Evolutionary conservation across 768 basidiomycete species (phyloP).

Genomic region (Serendipita sp.): DNA sequence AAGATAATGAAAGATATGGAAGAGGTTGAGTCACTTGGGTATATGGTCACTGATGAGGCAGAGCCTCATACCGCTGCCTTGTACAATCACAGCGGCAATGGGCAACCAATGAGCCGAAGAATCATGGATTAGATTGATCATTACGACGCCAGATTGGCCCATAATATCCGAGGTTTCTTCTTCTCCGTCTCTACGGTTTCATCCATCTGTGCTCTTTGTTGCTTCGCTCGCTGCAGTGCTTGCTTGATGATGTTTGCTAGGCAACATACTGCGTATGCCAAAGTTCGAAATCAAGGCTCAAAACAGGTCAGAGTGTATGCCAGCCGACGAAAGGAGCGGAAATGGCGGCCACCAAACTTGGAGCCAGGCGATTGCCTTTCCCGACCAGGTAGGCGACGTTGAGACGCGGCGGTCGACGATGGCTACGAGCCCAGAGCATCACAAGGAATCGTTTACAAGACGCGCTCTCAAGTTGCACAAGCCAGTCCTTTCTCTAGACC

Average conservation of each 20-base stretch:
- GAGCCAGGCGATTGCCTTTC: neutral
- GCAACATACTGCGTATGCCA: no score
- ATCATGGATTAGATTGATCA: no score
- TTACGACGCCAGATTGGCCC: no score
- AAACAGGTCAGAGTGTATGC: no score
- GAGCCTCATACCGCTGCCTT: neutral
- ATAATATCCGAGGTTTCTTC: no score
- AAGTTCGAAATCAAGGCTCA: no score
- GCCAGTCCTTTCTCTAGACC: conserved; percentile 2
- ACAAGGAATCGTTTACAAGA: conserved; percentile 2
- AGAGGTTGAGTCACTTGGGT: neutral
- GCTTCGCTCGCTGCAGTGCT: no score
- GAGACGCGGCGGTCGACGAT: neutral
- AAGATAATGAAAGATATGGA: neutral
- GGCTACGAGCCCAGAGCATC: neutral
- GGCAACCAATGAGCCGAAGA: neutral
- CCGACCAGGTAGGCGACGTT: neutral
- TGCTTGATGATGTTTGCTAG: no score
- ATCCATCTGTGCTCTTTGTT: no score
- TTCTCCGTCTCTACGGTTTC: no score
- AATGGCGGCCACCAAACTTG: neutral
- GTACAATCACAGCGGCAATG: neutral
- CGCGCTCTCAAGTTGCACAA: neutral
- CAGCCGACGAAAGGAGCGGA: no score
- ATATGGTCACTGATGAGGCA: neutral